A percentile compares a stretch with the other conserved stretches of the same genome.
These are phyloP conservation scores for Volutella citrinella DNA, from an alignment of 2,329 filamentous ascomycete species.

Conservation along the genomic window DNA sequence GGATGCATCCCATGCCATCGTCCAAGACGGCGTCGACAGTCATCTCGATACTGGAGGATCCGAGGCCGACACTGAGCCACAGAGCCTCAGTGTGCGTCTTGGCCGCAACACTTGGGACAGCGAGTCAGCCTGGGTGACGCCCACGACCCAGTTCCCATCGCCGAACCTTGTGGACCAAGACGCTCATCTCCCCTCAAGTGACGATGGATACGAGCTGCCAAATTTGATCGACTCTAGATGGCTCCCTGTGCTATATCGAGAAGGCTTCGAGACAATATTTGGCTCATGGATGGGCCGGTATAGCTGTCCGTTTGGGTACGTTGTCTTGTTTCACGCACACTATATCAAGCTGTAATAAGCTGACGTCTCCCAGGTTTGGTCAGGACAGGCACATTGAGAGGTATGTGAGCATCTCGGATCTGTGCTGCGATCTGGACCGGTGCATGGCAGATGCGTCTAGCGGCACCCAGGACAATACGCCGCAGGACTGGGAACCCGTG, in stretches of 20 bases:
- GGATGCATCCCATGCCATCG: too few species aligned
- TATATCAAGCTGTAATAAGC: too few species aligned
- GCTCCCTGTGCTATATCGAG: conserved; percentile 30
- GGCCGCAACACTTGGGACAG: too few species aligned
- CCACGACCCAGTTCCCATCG: too few species aligned
- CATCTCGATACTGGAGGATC: too few species aligned
- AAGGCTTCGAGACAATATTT: conserved; percentile 38
- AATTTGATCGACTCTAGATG: conserved; percentile 17
- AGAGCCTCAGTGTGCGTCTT: too few species aligned
- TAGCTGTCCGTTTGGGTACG: conserved; percentile 40
- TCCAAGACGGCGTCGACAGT: too few species aligned
- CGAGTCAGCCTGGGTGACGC: too few species aligned
- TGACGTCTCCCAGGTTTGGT: conserved; percentile 20
- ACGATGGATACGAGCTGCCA: too few species aligned
- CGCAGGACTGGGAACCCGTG: conserved; percentile 8
- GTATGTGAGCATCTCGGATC: conserved; percentile 28
- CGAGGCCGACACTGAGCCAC: too few species aligned
- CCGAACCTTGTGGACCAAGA: too few species aligned
- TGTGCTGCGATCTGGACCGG: conserved; percentile 30
- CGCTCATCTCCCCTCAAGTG: too few species aligned
- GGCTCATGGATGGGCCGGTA: conserved; percentile 41
- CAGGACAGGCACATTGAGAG: conserved; percentile 24
- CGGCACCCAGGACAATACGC: conserved; percentile 5
- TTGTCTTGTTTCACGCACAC: conserved; percentile 2
- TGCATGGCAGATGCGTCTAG: conserved; percentile 29